Evolutionary conservation across 352 stramenopile species (phyloP).

Genomic region (Plasmopara viticola): DNA sequence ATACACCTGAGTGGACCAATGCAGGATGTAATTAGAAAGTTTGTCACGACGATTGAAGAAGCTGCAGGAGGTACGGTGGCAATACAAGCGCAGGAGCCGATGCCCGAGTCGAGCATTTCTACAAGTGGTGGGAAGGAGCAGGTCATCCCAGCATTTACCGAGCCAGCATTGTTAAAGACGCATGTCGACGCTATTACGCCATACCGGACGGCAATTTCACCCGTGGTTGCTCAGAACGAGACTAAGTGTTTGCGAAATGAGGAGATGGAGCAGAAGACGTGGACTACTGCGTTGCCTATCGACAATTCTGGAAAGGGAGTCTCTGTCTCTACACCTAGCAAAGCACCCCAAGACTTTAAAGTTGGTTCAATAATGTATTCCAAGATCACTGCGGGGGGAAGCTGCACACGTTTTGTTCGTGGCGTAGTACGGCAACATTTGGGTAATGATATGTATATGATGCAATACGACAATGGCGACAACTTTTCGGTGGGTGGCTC

Average conservation of each 20-base stretch:
- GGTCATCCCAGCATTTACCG: slow-evolving; percentile 18
- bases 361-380: slow-evolving; percentile 34
- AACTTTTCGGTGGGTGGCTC: slow-evolving; percentile 33
- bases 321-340: not conserved
- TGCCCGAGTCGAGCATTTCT: not conserved
- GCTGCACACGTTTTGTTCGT: slow-evolving; percentile 36
- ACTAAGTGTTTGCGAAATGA: not conserved
- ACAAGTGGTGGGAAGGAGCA: slow-evolving; percentile 16
- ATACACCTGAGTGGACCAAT: slow-evolving; percentile 38
- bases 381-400: slow-evolving; percentile 33
- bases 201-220: slow-evolving; percentile 29
- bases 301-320: slow-evolving; percentile 3
- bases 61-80: slow-evolving; percentile 16
- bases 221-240: slow-evolving; percentile 18
- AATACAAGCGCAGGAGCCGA: slow-evolving; percentile 4
- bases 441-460: slow-evolving; percentile 32
- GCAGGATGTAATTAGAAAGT: slow-evolving; percentile 41
- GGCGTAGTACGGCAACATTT: slow-evolving; percentile 36
- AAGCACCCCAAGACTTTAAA: slow-evolving; percentile 25
- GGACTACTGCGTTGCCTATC: not conserved
- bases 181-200: slow-evolving; percentile 11
- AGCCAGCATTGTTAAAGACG: slow-evolving; percentile 13
- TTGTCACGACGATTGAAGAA: slow-evolving; percentile 24
- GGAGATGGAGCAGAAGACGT: slow-evolving; percentile 1
- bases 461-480: slow-evolving; percentile 58